phyloP scores from a whole-genome alignment of 164 flowering plant species.

The Stephania cephalantha region DNA sequence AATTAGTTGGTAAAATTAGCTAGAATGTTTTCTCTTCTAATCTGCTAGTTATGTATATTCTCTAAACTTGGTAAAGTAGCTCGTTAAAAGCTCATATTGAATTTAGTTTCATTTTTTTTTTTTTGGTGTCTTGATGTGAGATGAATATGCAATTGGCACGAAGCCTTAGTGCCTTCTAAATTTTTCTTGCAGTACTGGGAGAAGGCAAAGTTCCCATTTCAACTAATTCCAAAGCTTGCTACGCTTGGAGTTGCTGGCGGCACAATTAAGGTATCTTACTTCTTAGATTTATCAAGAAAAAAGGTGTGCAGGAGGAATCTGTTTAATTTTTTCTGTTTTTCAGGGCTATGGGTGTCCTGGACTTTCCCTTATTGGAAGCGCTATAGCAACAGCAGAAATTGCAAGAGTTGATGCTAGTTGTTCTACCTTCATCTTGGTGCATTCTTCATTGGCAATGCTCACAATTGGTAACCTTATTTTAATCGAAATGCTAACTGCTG shows the following conservation, averaged over 20 bases:
- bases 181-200: constrained; percentile 75
- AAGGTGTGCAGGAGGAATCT: not conserved
- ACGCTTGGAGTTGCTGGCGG: constrained; percentile 73
- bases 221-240: constrained; percentile 73
- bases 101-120: not conserved
- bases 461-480: constrained; percentile 59
- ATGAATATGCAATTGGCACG: too few relatives aligned
- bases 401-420: constrained; percentile 98
- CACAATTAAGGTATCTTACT: constrained; percentile 59
- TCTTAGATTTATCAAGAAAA: not conserved
- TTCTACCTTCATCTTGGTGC: constrained; percentile 86
- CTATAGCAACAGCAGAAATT: constrained; percentile 68
- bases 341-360: constrained; percentile 98
- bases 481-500: not conserved
- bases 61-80: not conserved
- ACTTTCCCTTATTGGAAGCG: constrained; percentile 71
- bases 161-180: not conserved
- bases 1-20: not conserved
- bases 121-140: too few relatives aligned
- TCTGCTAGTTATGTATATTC: too few relatives aligned
- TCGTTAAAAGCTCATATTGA: not conserved
- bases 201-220: constrained; percentile 96
- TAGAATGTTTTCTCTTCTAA: too few relatives aligned
- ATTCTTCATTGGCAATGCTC: constrained; percentile 93
- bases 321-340: constrained; percentile 11